Conservation (phyloP, 2,329 filamentous ascomycete genomes). For the Aschersonia sp. region DNA sequence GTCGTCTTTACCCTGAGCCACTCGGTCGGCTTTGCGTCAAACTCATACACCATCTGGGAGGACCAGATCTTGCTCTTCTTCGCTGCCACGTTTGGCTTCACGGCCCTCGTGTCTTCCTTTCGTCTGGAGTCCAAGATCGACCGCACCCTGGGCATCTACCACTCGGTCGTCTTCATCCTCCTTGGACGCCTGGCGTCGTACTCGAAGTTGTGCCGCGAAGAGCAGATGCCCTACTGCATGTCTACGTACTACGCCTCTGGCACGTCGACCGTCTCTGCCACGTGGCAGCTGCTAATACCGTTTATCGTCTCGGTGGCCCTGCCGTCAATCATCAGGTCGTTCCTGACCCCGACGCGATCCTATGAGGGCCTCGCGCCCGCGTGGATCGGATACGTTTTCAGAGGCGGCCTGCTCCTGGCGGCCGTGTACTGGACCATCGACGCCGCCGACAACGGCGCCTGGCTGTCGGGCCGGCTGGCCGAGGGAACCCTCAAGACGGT, state of each 20-base stretch:
- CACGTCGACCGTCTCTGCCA: conserved; percentile 80
- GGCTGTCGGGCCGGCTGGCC: conserved; percentile 45
- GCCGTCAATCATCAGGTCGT: conserved; percentile 63
- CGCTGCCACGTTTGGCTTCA: conserved; percentile 70
- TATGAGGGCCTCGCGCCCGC: conserved; percentile 75
- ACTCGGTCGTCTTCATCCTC: conserved; percentile 70
- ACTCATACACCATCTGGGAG: conserved; percentile 98
- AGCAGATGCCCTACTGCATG: conserved; percentile 93
- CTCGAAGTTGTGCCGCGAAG: conserved; percentile 86
- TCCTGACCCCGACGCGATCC: conserved; percentile 67
- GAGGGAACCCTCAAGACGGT: conserved; percentile 54
- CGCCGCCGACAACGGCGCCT: conserved; percentile 72
- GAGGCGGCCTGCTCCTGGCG: conserved; percentile 58
- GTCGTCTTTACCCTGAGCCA: conserved; percentile 71
- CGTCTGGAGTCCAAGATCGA: conserved; percentile 53
- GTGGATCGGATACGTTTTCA: conserved; percentile 74
- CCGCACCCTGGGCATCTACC: conserved; percentile 64
- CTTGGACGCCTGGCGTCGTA: conserved; percentile 70
- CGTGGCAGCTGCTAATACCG: conserved; percentile 76
- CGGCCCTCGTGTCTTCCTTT: conserved; percentile 61
- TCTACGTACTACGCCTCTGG: conserved; percentile 93
- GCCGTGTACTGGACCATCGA: conserved; percentile 83
- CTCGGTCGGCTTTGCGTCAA: conserved; percentile 88
- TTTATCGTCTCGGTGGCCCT: conserved; percentile 58
- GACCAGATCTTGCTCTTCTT: conserved; percentile 90